These are phyloP conservation scores for Trichosanthes truncata DNA, from an alignment of 306 rosid genomes.

Conservation along the genomic window DNA sequence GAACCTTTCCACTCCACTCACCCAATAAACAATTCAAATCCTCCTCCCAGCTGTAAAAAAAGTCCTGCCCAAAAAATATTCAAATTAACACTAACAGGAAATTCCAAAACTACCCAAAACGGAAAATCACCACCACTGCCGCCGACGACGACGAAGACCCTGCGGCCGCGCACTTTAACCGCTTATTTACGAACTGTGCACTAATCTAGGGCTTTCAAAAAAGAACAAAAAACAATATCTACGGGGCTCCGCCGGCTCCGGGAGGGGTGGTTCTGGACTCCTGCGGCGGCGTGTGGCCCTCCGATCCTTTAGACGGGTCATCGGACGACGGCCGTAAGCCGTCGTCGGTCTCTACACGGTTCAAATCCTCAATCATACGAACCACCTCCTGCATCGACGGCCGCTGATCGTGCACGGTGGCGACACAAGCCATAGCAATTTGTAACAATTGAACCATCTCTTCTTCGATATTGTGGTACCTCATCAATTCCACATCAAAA, in stretches of 20 bases:
- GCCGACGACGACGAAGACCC: not conserved
- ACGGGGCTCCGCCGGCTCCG: not conserved
- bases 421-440: conserved; percentile 89
- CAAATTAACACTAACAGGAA: not conserved
- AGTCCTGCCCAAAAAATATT: not conserved
- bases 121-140: not conserved
- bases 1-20: not conserved
- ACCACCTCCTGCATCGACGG: conserved; percentile 80
- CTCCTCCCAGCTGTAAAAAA: conserved; percentile 3
- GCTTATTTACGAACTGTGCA: conserved; percentile 9
- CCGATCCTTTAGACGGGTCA: conserved; percentile 91
- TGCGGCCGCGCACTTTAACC: not conserved
- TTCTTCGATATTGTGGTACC: conserved; percentile 82
- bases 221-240: not conserved
- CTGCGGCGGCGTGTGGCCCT: conserved; percentile 71
- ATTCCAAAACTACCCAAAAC: not conserved
- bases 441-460: conserved; percentile 97
- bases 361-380: conserved; percentile 91
- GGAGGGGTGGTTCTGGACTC: conserved; percentile 68
- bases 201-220: not conserved
- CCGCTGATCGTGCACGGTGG: conserved; percentile 82
- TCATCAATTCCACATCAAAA: conserved; percentile 85
- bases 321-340: conserved; percentile 84
- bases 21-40: not conserved
- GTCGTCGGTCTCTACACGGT: conserved; percentile 71